Conservation (phyloP, 441 rosid species). For the Hypseocharis bilobata region DNA sequence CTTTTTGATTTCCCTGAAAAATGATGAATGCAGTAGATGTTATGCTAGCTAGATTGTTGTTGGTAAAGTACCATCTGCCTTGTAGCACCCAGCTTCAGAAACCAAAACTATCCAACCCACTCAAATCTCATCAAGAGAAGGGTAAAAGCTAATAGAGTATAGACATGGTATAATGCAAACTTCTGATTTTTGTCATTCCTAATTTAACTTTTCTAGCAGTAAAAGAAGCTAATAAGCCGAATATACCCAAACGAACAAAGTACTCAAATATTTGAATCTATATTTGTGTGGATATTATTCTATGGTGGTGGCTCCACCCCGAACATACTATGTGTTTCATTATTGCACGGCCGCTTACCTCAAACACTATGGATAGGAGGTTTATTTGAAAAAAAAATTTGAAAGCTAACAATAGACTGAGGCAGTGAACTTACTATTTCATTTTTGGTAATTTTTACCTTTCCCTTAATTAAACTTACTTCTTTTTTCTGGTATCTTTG, state of each 20-base stretch:
- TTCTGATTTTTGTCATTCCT: not conserved
- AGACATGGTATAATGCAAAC: not conserved
- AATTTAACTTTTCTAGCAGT: not conserved
- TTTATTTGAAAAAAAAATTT: too few species aligned
- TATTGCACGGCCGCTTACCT: not conserved
- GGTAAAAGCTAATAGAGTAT: not conserved
- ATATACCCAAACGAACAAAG: too few species aligned
- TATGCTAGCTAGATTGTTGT: conserved; percentile 5
- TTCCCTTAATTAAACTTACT: not conserved
- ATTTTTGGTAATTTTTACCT: not conserved
- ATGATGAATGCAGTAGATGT: not conserved
- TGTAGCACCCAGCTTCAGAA: not conserved
- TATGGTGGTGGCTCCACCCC: not conserved
- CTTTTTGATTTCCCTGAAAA: too few species aligned
- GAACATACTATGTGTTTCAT: not conserved
- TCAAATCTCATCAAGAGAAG: not conserved
- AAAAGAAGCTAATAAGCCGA: not conserved
- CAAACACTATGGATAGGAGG: too few species aligned
- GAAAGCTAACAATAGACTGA: not conserved
- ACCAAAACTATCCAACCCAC: not conserved
- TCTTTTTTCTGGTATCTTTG: conserved; percentile 7
- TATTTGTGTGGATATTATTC: not conserved
- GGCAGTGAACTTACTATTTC: not conserved
- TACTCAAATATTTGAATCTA: not conserved
- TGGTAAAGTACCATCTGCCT: not conserved